Evolutionary conservation across 169 alveolate species (phyloP).

Genomic region (Cryptosporidium tyzzeri): DNA sequence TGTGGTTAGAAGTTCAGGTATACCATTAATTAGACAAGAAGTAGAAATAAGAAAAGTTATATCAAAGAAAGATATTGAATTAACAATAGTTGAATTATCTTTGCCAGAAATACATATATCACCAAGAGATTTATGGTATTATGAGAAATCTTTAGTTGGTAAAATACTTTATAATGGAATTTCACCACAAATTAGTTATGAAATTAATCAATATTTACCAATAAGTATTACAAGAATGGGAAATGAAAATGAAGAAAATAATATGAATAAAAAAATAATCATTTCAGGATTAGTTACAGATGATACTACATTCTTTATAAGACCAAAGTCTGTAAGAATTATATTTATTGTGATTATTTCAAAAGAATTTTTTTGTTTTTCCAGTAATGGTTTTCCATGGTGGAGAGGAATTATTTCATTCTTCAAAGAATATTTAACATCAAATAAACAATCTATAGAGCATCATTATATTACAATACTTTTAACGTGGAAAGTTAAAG

Average conservation of each 20-base stretch:
- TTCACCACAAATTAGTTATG: constrained; percentile 8
- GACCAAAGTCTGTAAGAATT: constrained; percentile 45
- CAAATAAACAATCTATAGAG: constrained; percentile 25
- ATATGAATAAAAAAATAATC: background rate
- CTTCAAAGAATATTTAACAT: constrained; percentile 34
- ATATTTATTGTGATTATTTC: constrained; percentile 38
- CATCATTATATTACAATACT: constrained; percentile 35
- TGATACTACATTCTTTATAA: constrained; percentile 45
- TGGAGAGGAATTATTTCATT: constrained; percentile 63
- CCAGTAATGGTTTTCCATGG: constrained; percentile 50
- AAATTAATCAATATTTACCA: constrained; percentile 42
- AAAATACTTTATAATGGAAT: constrained; percentile 47
- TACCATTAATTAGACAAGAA: constrained; percentile 45
- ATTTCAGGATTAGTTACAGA: constrained; percentile 66
- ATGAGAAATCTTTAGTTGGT: constrained; percentile 52
- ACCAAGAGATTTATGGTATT: constrained; percentile 69
- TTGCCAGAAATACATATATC: constrained; percentile 54
- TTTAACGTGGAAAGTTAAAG: constrained; percentile 17
- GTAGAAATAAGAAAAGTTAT: constrained; percentile 28
- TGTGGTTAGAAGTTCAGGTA: constrained; percentile 35
- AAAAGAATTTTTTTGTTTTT: constrained; percentile 25
- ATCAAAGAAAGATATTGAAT: constrained; percentile 10
- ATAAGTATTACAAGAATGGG: constrained; percentile 32
- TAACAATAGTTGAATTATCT: constrained; percentile 35
- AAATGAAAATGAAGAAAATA: constrained; percentile 2